Percentiles rank a stretch among this genome's conserved stretches.
Conservation (phyloP, 495 filamentous ascomycete species). For the Trichoderma asperelloides region DNA sequence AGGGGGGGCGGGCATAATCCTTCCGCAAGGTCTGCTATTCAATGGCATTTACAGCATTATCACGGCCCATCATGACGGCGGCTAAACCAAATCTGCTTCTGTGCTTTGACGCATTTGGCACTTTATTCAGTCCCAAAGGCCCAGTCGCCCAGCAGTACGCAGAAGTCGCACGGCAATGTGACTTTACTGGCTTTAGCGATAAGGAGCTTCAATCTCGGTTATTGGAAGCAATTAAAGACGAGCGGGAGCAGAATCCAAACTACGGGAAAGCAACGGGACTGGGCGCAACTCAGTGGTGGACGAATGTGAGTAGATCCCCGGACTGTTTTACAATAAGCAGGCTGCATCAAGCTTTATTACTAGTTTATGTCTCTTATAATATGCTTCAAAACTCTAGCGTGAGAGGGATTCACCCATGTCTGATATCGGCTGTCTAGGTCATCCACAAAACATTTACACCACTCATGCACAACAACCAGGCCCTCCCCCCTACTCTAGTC, state of each 20-base stretch:
- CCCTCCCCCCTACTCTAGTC: not conserved
- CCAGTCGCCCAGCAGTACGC: conserved; percentile 57
- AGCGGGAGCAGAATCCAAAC: conserved; percentile 48
- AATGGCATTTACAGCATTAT: not conserved
- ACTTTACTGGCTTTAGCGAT: conserved; percentile 34
- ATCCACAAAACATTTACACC: conserved; percentile 10
- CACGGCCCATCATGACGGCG: not conserved
- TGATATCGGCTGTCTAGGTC: conserved; percentile 11
- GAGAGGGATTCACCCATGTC: not conserved
- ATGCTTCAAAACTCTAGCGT: not conserved
- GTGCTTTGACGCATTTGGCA: conserved; percentile 70
- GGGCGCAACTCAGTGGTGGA: conserved; percentile 60
- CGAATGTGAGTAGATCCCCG: conserved; percentile 37
- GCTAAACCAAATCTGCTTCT: conserved; percentile 42
- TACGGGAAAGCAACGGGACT: conserved; percentile 55
- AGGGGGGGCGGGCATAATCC: not conserved
- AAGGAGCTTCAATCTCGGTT: conserved; percentile 28
- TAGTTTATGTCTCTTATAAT: not conserved
- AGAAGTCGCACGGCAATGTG: conserved; percentile 45
- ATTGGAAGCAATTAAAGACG: conserved; percentile 39
- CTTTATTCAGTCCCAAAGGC: conserved; percentile 55
- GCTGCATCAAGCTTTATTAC: too few relatives aligned
- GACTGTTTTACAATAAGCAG: not conserved
- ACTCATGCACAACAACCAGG: not conserved
- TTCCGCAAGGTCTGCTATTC: not conserved